phyloP scores from a whole-genome alignment of 2,329 filamentous ascomycete genomes.

The Ilyonectria destructans region DNA sequence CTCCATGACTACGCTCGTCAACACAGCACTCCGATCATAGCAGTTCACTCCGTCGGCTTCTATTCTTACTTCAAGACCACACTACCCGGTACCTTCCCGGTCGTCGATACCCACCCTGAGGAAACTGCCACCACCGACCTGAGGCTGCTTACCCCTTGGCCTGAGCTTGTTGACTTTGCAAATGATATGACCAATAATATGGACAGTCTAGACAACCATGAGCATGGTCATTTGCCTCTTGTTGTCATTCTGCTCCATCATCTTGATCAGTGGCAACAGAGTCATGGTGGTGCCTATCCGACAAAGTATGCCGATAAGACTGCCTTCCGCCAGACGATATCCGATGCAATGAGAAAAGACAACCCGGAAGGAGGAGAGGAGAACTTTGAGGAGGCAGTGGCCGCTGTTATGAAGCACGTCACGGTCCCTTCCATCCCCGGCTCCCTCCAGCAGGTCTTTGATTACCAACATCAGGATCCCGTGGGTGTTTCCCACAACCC shows the following conservation, averaged over 20 bases:
- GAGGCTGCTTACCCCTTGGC: constrained; percentile 88
- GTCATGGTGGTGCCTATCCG: constrained; percentile 79
- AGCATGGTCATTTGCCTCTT: constrained; percentile 94
- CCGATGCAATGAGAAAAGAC: constrained; percentile 76
- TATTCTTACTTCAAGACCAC: constrained; percentile 90
- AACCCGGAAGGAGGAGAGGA: constrained; percentile 92
- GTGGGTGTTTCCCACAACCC: constrained; percentile 60
- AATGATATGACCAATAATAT: constrained; percentile 78
- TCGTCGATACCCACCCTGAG: constrained; percentile 96
- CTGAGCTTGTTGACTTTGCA: constrained; percentile 81
- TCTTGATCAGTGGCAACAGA: constrained; percentile 83
- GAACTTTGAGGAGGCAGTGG: constrained; percentile 94
- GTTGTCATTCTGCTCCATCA: constrained; percentile 87
- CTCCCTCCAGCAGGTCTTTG: constrained; percentile 84
- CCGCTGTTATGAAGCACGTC: constrained; percentile 90
- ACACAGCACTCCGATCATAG: constrained; percentile 81
- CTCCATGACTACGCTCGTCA: constrained; percentile 66
- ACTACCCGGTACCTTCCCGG: constrained; percentile 85
- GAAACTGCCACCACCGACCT: constrained; percentile 88
- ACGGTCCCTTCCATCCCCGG: constrained; percentile 78
- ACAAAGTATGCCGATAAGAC: constrained; percentile 88
- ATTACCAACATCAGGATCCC: constrained; percentile 68
- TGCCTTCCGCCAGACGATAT: constrained; percentile 82
- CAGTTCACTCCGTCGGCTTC: constrained; percentile 92
- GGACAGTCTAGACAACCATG: constrained; percentile 79